Percentiles rank a stretch among this genome's conserved stretches.
Evolutionary conservation across 139 green algal genomes (phyloP).

Genomic region (Desmodesmus armatus): DNA sequence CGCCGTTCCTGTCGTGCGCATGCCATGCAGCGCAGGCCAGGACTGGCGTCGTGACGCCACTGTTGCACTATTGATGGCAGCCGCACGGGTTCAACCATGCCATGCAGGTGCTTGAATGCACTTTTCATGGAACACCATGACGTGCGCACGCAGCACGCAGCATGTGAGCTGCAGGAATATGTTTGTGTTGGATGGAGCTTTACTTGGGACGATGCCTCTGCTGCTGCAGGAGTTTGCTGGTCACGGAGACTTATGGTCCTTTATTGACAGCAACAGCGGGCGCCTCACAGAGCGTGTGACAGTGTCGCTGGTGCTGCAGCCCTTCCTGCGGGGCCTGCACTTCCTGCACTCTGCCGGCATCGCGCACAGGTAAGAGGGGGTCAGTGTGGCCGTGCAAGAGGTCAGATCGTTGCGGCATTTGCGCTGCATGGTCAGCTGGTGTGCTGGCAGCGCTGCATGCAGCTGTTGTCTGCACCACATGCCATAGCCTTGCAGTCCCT

Average conservation of each 20-base stretch:
- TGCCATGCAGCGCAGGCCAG: too few species aligned
- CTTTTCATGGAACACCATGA: too few species aligned
- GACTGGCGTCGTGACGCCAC: background rate
- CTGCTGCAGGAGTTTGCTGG: constrained; percentile 48
- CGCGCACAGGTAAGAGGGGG: constrained; percentile 53
- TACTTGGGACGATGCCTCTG: background rate
- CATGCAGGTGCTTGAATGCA: too few species aligned
- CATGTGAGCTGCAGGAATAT: background rate
- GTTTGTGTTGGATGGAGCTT: background rate
- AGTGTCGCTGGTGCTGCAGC: constrained; percentile 48
- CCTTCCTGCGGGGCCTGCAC: constrained; percentile 58
- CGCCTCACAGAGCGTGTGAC: constrained; percentile 43
- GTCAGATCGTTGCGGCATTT: background rate
- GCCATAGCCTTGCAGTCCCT: too few species aligned
- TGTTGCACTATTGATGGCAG: too few species aligned
- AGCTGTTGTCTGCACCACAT: too few species aligned
- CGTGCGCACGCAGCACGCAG: too few species aligned
- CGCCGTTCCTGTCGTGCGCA: background rate
- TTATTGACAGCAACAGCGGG: constrained; percentile 45
- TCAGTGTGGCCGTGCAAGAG: too few species aligned
- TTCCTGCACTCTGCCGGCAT: constrained; percentile 69
- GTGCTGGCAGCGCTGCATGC: too few species aligned
- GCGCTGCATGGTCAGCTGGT: background rate
- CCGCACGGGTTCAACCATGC: too few species aligned
- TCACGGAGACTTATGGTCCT: constrained; percentile 50